Conservation (phyloP, 495 filamentous ascomycete genomes). For the Schizothecium vesticola region DNA sequence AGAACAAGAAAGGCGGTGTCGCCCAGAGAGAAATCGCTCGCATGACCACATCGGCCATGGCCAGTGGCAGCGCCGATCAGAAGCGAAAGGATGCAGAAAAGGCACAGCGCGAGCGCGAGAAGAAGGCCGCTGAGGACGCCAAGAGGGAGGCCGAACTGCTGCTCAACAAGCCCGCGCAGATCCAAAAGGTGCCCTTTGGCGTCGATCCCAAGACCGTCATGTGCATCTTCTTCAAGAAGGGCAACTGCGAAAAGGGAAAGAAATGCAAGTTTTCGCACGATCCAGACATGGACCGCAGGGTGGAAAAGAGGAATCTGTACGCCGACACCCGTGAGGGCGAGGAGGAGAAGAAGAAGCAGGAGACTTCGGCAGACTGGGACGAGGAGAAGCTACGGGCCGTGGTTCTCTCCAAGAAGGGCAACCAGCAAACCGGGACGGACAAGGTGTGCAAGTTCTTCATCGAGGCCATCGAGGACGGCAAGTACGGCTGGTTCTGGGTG, state of each 20-base stretch:
- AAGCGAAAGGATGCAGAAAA: slow-evolving; percentile 91
- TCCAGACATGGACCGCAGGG: slow-evolving; percentile 78
- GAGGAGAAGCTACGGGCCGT: slow-evolving; percentile 91
- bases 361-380: slow-evolving; percentile 94
- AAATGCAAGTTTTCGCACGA: slow-evolving; percentile 99
- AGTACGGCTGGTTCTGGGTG: slow-evolving; percentile 98
- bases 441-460: slow-evolving; percentile 99
- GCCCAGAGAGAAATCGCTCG: slow-evolving; percentile 86
- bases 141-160: slow-evolving; percentile 74
- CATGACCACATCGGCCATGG: slow-evolving; percentile 63
- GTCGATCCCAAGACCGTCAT: slow-evolving; percentile 98
- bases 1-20: slow-evolving; percentile 94
- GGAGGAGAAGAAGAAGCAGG: slow-evolving; percentile 78
- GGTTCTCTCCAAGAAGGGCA: slow-evolving; percentile 92
- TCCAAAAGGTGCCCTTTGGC: slow-evolving; percentile 94
- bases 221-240: slow-evolving; percentile 93
- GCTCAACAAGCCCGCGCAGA: slow-evolving; percentile 89
- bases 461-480: slow-evolving; percentile 93
- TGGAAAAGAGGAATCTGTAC: slow-evolving; percentile 87
- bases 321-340: slow-evolving; percentile 73
- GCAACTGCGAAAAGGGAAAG: slow-evolving; percentile 91
- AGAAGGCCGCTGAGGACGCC: slow-evolving; percentile 70
- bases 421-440: slow-evolving; percentile 91
- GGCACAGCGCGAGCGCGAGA: slow-evolving; percentile 73
- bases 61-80: slow-evolving; percentile 71